phyloP scores from a whole-genome alignment of 23 red algal species.

The Pyropia yezoensis region DNA sequence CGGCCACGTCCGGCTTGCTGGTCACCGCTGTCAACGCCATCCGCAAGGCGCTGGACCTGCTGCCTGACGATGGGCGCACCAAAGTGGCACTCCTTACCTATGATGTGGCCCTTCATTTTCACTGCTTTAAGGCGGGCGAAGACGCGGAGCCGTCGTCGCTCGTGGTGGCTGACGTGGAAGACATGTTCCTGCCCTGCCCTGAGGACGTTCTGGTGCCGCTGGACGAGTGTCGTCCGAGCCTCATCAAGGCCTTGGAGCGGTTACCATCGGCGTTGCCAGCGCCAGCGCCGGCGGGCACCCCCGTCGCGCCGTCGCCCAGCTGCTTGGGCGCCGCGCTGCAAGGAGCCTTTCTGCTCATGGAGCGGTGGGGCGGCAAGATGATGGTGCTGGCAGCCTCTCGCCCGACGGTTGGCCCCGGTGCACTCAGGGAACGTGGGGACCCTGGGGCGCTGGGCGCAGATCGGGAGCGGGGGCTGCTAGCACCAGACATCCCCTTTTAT shows the following conservation, averaged over 20 bases:
- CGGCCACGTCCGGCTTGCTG: slow-evolving; percentile 56
- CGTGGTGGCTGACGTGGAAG: slow-evolving; percentile 78
- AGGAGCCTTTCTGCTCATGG: slow-evolving; percentile 56
- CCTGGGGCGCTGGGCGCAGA: slow-evolving; percentile 62
- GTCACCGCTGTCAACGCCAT: slow-evolving; percentile 53
- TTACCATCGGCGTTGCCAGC: too few relatives aligned
- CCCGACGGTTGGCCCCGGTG: slow-evolving; percentile 71
- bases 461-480: slow-evolving; percentile 63
- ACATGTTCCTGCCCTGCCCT: slow-evolving; percentile 84
- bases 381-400: slow-evolving; percentile 64
- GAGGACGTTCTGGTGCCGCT: slow-evolving; percentile 69
- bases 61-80: slow-evolving; percentile 85
- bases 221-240: slow-evolving; percentile 60
- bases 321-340: slow-evolving; percentile 65
- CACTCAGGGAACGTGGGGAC: slow-evolving; percentile 71
- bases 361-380: slow-evolving; percentile 86
- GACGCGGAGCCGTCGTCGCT: slow-evolving; percentile 49
- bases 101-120: slow-evolving; percentile 69
- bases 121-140: slow-evolving; percentile 43
- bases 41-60: slow-evolving; percentile 53
- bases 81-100: slow-evolving; percentile 76
- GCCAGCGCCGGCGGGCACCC: slow-evolving; percentile 1
- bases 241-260: slow-evolving; percentile 67
- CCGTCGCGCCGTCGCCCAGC: slow-evolving; percentile 20
- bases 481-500: slow-evolving; percentile 57